Evolutionary conservation across 2,329 filamentous ascomycete genomes (phyloP).

Genomic region (Passalora sequoiae): DNA sequence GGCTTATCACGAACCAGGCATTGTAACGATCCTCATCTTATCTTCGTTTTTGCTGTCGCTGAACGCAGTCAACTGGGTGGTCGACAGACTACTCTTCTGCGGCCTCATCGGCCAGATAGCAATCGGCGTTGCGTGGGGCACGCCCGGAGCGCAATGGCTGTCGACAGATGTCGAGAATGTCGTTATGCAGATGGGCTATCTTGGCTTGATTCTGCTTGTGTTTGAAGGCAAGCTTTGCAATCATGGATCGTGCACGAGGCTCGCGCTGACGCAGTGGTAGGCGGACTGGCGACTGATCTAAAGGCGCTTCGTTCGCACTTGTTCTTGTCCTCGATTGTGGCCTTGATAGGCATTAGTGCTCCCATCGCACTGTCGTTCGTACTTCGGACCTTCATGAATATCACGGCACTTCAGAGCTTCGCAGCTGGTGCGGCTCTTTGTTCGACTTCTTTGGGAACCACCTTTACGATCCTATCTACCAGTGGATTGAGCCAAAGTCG

Average conservation of each 20-base stretch:
- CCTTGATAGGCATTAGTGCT: conserved; percentile 58
- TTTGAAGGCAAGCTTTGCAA: conserved; percentile 56
- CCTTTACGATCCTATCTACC: conserved; percentile 60
- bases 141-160: conserved; percentile 60
- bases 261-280: conserved; percentile 30
- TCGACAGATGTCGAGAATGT: conserved; percentile 47
- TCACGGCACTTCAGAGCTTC: conserved; percentile 59
- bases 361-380: conserved; percentile 64
- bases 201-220: conserved; percentile 67
- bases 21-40: conserved; percentile 55
- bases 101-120: conserved; percentile 68
- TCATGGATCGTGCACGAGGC: neutral
- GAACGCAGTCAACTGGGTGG: conserved; percentile 22
- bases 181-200: conserved; percentile 63
- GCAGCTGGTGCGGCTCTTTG: conserved; percentile 68
- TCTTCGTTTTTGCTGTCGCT: conserved; percentile 51
- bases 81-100: conserved; percentile 33
- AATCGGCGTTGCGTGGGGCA: conserved; percentile 65
- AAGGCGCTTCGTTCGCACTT: conserved; percentile 56
- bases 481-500: conserved; percentile 52
- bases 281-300: conserved; percentile 55
- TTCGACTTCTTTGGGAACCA: conserved; percentile 69
- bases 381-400: conserved; percentile 47
- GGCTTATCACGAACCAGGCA: conserved; percentile 34
- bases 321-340: conserved; percentile 56